Evolutionary conservation across 257 asterid genomes (phyloP).

Genomic region (Solanum peruvianum): DNA sequence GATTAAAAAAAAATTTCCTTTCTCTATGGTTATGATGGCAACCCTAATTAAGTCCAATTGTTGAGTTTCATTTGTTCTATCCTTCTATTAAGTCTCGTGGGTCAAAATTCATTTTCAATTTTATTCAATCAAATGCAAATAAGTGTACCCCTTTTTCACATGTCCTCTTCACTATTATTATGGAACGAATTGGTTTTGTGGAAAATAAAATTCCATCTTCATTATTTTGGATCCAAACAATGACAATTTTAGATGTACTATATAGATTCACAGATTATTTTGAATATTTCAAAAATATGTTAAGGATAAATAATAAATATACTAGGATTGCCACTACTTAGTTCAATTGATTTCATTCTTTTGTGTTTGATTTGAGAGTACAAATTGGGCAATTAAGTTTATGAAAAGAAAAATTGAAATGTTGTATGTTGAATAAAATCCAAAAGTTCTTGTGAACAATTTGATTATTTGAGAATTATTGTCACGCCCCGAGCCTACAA

Average conservation of each 20-base stretch:
- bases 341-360: not conserved
- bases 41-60: not conserved
- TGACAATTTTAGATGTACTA: conserved; percentile 2
- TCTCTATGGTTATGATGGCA: not conserved
- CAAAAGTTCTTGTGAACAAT: not conserved
- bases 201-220: not conserved
- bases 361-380: not conserved
- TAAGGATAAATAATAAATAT: not conserved
- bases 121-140: not conserved
- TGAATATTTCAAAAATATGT: not conserved
- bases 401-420: not conserved
- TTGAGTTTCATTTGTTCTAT: not conserved
- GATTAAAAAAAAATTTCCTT: not conserved
- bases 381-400: not conserved
- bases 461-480: not conserved
- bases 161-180: not conserved
- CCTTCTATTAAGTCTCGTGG: not conserved
- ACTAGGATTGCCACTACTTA: not conserved
- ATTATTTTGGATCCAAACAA: conserved; percentile 1
- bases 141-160: not conserved
- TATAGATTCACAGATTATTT: not conserved
- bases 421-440: not conserved
- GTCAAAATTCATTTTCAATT: not conserved
- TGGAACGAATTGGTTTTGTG: not conserved
- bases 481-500: too few relatives aligned